Evolutionary conservation across 2,329 filamentous ascomycete species (phyloP).

Genomic region (Ophiostoma montium): DNA sequence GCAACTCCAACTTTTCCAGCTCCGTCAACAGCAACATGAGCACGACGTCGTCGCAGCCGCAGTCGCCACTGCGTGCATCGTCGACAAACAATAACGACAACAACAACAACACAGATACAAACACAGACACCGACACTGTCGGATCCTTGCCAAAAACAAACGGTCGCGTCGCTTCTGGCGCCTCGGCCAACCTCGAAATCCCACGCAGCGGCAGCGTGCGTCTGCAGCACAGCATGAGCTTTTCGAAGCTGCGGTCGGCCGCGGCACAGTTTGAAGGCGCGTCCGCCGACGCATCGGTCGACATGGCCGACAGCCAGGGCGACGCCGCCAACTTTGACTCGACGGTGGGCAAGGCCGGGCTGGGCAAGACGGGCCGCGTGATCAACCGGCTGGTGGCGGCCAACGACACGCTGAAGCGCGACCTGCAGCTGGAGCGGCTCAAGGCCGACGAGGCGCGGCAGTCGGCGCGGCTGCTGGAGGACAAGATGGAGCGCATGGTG

Average conservation of each 20-base stretch:
- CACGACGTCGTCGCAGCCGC: constrained; percentile 26
- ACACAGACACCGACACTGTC: too few relatives aligned
- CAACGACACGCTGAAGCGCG: constrained; percentile 63
- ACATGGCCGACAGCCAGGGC: constrained; percentile 12
- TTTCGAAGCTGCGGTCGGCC: constrained; percentile 6
- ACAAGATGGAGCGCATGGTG: constrained; percentile 55
- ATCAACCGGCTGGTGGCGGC: constrained; percentile 73
- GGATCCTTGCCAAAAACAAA: background rate
- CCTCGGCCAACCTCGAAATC: constrained; percentile 3
- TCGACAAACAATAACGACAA: constrained; percentile 12
- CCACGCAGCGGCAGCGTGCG: background rate
- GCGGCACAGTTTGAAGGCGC: background rate
- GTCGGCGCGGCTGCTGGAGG: constrained; percentile 50
- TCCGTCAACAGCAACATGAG: constrained; percentile 41
- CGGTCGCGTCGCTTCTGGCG: constrained; percentile 6
- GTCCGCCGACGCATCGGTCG: background rate
- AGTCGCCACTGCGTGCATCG: constrained; percentile 10
- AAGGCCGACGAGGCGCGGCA: constrained; percentile 58
- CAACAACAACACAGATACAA: too few relatives aligned
- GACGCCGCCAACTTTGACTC: constrained; percentile 40
- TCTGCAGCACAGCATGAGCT: constrained; percentile 10
- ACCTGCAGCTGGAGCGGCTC: constrained; percentile 51
- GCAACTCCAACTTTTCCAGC: constrained; percentile 34
- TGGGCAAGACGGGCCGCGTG: constrained; percentile 62
- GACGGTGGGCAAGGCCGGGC: constrained; percentile 52